A percentile compares a stretch with the other conserved stretches of the same genome.
phyloP scores from a whole-genome alignment of 1,284 basidiomycete genomes.

The Apiotrichum laibachii region DNA sequence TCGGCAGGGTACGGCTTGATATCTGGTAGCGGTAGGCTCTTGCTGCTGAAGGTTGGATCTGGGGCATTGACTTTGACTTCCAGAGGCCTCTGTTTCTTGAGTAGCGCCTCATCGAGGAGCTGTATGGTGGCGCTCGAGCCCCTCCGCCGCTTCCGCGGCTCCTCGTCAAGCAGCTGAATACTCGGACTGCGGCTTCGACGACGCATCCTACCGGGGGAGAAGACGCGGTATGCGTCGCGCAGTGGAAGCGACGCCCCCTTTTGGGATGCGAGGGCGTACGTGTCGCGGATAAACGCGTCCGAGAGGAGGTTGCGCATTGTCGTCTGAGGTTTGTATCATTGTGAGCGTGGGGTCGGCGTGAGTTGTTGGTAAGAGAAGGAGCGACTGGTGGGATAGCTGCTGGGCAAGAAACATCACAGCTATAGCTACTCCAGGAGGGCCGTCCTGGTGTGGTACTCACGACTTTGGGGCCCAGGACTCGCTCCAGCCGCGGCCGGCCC shows the following conservation, averaged over 20 bases:
- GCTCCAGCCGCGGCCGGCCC: slow-evolving; percentile 39
- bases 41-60: not conserved
- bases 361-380: too few species aligned
- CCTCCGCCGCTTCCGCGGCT: not conserved
- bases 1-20: slow-evolving; percentile 32
- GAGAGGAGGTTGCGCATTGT: slow-evolving; percentile 19
- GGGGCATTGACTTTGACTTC: too few species aligned
- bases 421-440: too few species aligned
- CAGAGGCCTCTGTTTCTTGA: too few species aligned
- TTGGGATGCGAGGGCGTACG: slow-evolving; percentile 16
- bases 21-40: slow-evolving; percentile 17
- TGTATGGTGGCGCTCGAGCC: not conserved
- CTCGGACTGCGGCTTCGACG: slow-evolving; percentile 1
- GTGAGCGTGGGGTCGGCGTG: not conserved
- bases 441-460: not conserved
- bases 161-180: slow-evolving; percentile 8
- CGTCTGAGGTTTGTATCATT: not conserved
- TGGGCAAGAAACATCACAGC: too few species aligned
- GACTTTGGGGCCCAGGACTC: slow-evolving; percentile 25
- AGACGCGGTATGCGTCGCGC: slow-evolving; percentile 23
- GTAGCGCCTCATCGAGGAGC: not conserved
- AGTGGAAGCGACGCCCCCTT: slow-evolving; percentile 12
- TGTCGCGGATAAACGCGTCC: slow-evolving; percentile 33
- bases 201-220: not conserved
- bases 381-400: too few species aligned